A percentile compares a stretch with the other conserved stretches of the same genome.
Conservation (phyloP, 768 basidiomycete genomes). For the Phylloporus sp. region DNA sequence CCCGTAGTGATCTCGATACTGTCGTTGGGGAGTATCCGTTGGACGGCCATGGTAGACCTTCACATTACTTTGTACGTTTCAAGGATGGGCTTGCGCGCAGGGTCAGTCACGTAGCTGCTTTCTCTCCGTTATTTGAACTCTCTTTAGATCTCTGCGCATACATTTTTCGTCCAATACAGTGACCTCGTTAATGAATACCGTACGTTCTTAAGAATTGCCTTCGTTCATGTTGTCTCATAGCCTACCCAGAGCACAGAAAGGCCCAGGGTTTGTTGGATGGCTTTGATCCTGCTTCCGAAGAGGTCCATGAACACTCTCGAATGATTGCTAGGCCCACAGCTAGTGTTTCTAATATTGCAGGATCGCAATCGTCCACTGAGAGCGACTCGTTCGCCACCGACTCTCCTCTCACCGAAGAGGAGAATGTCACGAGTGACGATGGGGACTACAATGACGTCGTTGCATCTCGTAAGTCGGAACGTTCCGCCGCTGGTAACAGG, state of each 20-base stretch:
- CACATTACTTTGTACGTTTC: slow-evolving; percentile 61
- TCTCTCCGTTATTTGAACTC: not conserved
- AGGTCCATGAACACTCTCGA: slow-evolving; percentile 59
- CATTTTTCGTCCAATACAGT: slow-evolving; percentile 38
- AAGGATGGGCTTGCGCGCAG: slow-evolving; percentile 54
- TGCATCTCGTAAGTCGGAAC: slow-evolving; percentile 16
- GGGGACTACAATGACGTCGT: slow-evolving; percentile 4
- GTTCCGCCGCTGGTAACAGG: slow-evolving; percentile 5
- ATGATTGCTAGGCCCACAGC: slow-evolving; percentile 38
- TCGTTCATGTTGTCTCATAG: slow-evolving; percentile 7
- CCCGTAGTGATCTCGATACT: slow-evolving; percentile 34
- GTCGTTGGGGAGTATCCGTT: slow-evolving; percentile 56
- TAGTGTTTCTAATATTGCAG: slow-evolving; percentile 9
- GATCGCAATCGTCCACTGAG: slow-evolving; percentile 5
- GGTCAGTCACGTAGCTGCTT: slow-evolving; percentile 35
- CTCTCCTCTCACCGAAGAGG: slow-evolving; percentile 29
- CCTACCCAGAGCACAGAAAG: slow-evolving; percentile 43
- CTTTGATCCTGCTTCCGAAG: slow-evolving; percentile 58
- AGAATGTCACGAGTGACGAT: slow-evolving; percentile 15
- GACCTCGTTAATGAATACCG: slow-evolving; percentile 54
- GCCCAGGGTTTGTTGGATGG: slow-evolving; percentile 37
- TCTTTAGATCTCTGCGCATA: slow-evolving; percentile 40
- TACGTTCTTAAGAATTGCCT: slow-evolving; percentile 30
- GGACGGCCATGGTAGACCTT: slow-evolving; percentile 26
- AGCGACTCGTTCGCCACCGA: slow-evolving; percentile 14